Evolutionary conservation across 805 yeast genomes (phyloP), one percentile per base, ranked within the genome.

Genomic region (Starmerella davenportii): DNA sequence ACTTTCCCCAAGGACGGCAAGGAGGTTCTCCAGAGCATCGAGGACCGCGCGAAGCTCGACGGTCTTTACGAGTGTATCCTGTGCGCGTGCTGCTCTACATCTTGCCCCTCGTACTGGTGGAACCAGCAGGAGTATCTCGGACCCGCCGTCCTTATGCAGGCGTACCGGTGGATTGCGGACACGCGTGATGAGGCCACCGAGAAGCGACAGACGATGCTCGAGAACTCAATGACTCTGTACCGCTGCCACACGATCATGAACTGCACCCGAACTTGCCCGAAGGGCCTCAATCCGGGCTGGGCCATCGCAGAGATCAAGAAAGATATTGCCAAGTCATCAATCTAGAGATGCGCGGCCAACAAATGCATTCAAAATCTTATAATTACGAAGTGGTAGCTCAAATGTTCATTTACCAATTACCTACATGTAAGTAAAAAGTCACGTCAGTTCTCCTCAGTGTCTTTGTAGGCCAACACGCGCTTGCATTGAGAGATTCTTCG

Each of bases 41-140:
- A 68, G 48, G 98, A 90, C 66, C 77, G 98, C 65, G 81, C 78
- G 64, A 90, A 90, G 66, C 70, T 87, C 57, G 96, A 90, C 61
- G 98, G 98, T 41, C 65, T 90, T 51, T 87, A 87, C 66, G 96
- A 87, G 66, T 87, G 98, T 69, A 87, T 87, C 54, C 68, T 87
- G 58, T 87, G 98, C 68, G 98, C 98, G 9, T 85, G 98, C 66
- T 87, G 98, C 64, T 85, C 95, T 27, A 90, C 98, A 38, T 76
- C 96, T 16, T 90, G 98, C 68, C 98, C 98, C 39, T 85, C 96
- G 3, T 90, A 90, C 72, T 90, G 98, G 98, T 90, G 98, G 98
- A 90, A 90, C 66, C 94, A 82, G 66, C 93, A 85, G 64, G 93
- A 90, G 68, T 90, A 90, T 65, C 68, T 90, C 53, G 98, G 98